Base-by-base conservation (phyloP, 177 flowering plant genomes). In the Vitis hybrid region DNA sequence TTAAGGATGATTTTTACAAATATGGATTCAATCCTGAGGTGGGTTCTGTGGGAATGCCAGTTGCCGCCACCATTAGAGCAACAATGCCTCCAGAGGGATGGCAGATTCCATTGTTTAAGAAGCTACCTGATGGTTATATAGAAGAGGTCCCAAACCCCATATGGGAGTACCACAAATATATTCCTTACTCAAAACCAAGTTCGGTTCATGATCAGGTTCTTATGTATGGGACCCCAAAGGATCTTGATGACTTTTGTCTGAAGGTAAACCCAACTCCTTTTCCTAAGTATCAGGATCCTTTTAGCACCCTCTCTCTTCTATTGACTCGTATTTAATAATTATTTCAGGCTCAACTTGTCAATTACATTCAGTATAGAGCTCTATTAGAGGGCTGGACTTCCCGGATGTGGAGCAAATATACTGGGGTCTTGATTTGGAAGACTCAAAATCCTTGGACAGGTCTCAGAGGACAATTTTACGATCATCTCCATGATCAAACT, bases 21-120 rank as follows among this genome's bases (percentile, higher is more conserved):
- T 95, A 90, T 81, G 98, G 99, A 9, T 95, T 95, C 78, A 95
- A 95, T 77, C 99, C 99, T 13, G 99, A 95, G 82, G 97, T 95
- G 80, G 99, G 99, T 57, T 86, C 90, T 39, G 98, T 93, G 10
- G 99, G 99, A 53, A 79, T 95, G 85, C 99, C 99, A 10, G 93
- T 93, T 77, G 93, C 98, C 15, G 96, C 93, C 75, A 95, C 99
- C 56, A 91, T 95, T 61, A 86, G 92, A 78, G 98, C 97, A 57
- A 91, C 97, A 66, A 91, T 95, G 94, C 99, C 99, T 66, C 82
- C 79, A 49, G 93, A 88, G 78, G 99, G 97, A 56, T 93, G 99
- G 98, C 64, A 84, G 72, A 89, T 93, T 77, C 99, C 99, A 53
- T 45, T 89, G 78, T 85, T 90, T 76, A 88, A 77, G 72, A 86